Base-by-base conservation (phyloP, 179 eudicot genomes). In the Camellia oleifera region DNA sequence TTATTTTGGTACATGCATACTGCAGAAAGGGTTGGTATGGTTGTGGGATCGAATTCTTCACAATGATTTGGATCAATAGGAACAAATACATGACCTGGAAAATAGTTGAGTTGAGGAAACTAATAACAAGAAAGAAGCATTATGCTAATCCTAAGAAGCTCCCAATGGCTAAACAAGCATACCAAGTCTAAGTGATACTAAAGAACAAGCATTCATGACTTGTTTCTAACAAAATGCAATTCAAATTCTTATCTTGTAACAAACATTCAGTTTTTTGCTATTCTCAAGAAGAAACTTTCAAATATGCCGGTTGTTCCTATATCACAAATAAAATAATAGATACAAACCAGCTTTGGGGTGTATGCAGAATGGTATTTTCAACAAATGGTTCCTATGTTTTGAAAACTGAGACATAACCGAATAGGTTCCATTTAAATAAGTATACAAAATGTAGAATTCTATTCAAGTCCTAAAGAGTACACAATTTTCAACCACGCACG, bases 321-420 rank as follows among this genome's bases (percentile, higher is more conserved):
- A n/a, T 48, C 52, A 48, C 12, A 63, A 64, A 15, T 32, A 56
- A 15, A 32, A 32, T 32, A 32, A 32, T 40, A 56, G 32, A 42
- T 14, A 53, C 84, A 62, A 76, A 91, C 98, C 98, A 92, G 98
- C 93, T 85, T 95, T 90, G 7, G 97, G 97, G 81, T 95, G 98
- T 66, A 93, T 83, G 77, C 98, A 93, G 74, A 95, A 95, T 14
- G 98, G 97, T 53, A 97, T 92, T 84, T 94, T 95, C 83, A 95
- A 86, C 86, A 95, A 89, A 86, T 93, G 98, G 79, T 91, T 93
- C 94, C 88, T 95, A 81, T 90, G 98, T 81, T 90, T 95, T 48
- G 97, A 88, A 67, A 94, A 97, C 98, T 94, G 92, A 81, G 61
- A 71, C 26, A 58, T 74, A 81, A 20, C 54, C 69, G 7, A 48